Evolutionary conservation across 2,329 filamentous ascomycete genomes (phyloP), one percentile per base, ranked within the genome.

Genomic region (Neofusicoccum parvum): DNA sequence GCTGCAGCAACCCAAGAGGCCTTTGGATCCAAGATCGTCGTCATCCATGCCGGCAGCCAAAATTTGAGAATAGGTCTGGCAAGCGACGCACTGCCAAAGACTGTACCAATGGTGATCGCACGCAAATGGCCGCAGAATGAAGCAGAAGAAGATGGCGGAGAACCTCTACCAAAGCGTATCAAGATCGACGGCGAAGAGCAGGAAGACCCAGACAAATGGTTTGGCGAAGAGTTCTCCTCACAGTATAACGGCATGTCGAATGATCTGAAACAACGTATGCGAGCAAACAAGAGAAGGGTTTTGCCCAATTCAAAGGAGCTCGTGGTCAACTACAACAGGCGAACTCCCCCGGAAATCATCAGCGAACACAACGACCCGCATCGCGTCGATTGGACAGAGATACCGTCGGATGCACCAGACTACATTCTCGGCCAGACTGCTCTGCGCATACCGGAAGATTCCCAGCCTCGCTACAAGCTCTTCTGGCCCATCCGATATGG

Each of bases 231-330:
- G 80, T 88, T 88, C 71, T 82, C 86, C 36, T 83, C 83, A 53
- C 83, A 86, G 74, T 98, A 94, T 79, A 87, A 87, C 65, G 90
- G 90, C 73, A 91, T 95, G 90, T 92, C 88, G 67, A 88, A 89
- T 63, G 94, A 97, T 50, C 87, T 99, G 67, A 97, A 96, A 79
- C 81, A 90, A 2, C 91, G 92, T 60, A 96, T 98, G 92, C 89
- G 94, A 68, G 87, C 88, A 70, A 97, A 97, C 80, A 98, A 98
- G 83, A 89, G 92, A 74, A 91, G 96, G 76, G 94, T 97, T 15
- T 81, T 98, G 58, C 95, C 95, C n/a, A 98, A 98, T 75, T 97
- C 94, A 0, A 96, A 97, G 77, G 95, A 99, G 74, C 83, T 97
- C 66, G 94, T 97, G 1, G 88, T 94, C 69, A 98, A 97, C 74